These are phyloP conservation scores for Aureobasidium sp. DNA, from an alignment of 2,329 filamentous ascomycete species.

Conservation along the genomic window DNA sequence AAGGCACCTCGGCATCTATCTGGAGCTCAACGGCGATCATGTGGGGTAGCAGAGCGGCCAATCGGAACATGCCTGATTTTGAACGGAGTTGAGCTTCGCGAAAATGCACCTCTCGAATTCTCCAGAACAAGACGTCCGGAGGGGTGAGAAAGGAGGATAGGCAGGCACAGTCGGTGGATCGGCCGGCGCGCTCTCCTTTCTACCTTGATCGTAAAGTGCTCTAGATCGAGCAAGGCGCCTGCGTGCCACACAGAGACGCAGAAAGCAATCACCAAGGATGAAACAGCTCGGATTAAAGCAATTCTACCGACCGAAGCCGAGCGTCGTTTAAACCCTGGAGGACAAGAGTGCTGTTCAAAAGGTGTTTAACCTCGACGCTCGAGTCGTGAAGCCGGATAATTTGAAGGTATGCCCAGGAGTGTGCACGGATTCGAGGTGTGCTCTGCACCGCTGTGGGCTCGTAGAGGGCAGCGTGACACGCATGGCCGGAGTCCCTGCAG, in stretches of 20 bases:
- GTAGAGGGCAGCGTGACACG: background rate
- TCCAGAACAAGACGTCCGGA: background rate
- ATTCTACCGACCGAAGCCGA: slow-evolving; percentile 11
- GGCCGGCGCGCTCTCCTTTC: background rate
- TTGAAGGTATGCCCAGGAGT: background rate
- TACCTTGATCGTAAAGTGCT: background rate
- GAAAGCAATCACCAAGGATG: background rate
- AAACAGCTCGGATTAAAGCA: slow-evolving; percentile 5
- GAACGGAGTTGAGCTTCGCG: background rate
- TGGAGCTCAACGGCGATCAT: background rate
- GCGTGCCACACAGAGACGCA: background rate
- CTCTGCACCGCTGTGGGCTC: background rate
- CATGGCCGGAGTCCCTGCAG: slow-evolving; percentile 2
- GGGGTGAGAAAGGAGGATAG: background rate
- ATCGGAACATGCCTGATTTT: slow-evolving; percentile 6
- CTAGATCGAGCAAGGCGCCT: background rate
- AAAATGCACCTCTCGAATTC: background rate
- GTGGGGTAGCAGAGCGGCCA: background rate
- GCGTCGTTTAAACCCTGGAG: background rate
- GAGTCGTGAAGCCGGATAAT: slow-evolving; percentile 3
- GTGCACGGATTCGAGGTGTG: background rate
- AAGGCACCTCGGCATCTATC: background rate
- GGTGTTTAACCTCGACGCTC: slow-evolving; percentile 5
- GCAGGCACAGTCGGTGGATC: background rate
- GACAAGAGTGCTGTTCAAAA: background rate